These are phyloP conservation scores for Rhizopus microsporus DNA, from an alignment of 371 early-diverging fungal species.

Conservation along the genomic window DNA sequence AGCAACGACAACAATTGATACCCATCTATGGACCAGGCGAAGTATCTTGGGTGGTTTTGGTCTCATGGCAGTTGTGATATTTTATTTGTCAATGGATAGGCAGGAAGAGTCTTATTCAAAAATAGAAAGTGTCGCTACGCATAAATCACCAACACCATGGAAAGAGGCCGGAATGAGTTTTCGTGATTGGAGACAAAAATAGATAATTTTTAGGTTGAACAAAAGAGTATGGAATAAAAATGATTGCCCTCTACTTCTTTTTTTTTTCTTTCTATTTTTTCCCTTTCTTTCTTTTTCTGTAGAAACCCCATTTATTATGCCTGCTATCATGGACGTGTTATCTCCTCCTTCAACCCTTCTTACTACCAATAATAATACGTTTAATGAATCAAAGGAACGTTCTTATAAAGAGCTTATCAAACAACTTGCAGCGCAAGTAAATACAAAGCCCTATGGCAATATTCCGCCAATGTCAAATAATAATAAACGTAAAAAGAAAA, in stretches of 20 bases:
- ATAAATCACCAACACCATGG: slow-evolving; percentile 18
- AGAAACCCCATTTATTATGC: neutral
- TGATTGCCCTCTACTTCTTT: too few species aligned
- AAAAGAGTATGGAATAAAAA: too few species aligned
- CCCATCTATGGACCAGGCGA: slow-evolving; percentile 21
- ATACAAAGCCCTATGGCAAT: slow-evolving; percentile 57
- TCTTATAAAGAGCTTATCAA: slow-evolving; percentile 58
- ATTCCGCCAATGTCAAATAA: slow-evolving; percentile 51
- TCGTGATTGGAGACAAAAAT: slow-evolving; percentile 23
- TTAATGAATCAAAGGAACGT: slow-evolving; percentile 13
- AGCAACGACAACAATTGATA: slow-evolving; percentile 11
- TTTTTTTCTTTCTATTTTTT: too few species aligned
- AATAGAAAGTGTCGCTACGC: slow-evolving; percentile 3
- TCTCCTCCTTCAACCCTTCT: too few species aligned
- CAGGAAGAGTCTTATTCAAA: neutral
- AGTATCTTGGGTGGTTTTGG: slow-evolving; percentile 19
- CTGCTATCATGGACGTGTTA: neutral
- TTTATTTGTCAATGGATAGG: slow-evolving; percentile 6
- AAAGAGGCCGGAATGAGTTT: slow-evolving; percentile 17
- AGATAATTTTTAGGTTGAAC: neutral
- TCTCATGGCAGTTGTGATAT: slow-evolving; percentile 6
- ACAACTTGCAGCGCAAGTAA: slow-evolving; percentile 39
- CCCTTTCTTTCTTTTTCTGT: too few species aligned
- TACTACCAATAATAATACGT: too few species aligned
- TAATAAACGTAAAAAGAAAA: slow-evolving; percentile 29